A percentile compares a stretch with the other conserved stretches of the same genome.
phyloP scores from a whole-genome alignment of 106 monocot species.

The Vanilla planifolia region DNA sequence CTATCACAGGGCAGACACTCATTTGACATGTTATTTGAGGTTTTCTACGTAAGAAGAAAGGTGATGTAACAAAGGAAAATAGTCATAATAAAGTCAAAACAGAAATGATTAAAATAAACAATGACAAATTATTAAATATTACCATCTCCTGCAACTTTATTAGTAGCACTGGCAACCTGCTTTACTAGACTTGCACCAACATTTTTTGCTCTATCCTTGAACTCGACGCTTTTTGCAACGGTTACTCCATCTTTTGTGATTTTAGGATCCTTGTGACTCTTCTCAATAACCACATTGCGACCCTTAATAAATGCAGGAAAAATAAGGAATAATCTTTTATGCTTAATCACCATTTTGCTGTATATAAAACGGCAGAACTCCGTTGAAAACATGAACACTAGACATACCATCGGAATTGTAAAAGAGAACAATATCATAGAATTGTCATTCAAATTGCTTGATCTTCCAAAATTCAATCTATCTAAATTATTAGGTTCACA shows the following conservation, averaged over 20 bases:
- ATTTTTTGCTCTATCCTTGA: slow-evolving; percentile 67
- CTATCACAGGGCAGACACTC: background rate
- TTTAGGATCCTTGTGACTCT: slow-evolving; percentile 38
- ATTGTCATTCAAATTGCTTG: background rate
- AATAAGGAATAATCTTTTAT: background rate
- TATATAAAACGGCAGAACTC: background rate
- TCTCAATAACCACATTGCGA: slow-evolving; percentile 71
- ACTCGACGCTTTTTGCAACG: slow-evolving; percentile 77
- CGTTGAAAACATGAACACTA: background rate
- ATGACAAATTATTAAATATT: slow-evolving; percentile 5
- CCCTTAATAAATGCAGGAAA: slow-evolving; percentile 27
- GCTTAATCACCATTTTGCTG: background rate
- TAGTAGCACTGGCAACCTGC: slow-evolving; percentile 59
- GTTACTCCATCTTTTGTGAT: slow-evolving; percentile 87
- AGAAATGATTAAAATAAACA: background rate
- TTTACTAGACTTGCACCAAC: slow-evolving; percentile 60
- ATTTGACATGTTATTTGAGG: background rate
- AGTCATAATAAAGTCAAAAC: background rate
- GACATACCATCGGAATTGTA: background rate
- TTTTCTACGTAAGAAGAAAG: background rate
- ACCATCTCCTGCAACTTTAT: slow-evolving; percentile 65
- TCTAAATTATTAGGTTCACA: background rate
- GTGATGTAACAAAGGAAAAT: background rate
- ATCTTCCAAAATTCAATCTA: background rate
- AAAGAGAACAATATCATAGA: background rate